A percentile compares a stretch with the other conserved stretches of the same genome.
These are phyloP conservation scores for Aegilops speltoides DNA, from an alignment of 176 grass and related monocot species.

Conservation along the genomic window DNA sequence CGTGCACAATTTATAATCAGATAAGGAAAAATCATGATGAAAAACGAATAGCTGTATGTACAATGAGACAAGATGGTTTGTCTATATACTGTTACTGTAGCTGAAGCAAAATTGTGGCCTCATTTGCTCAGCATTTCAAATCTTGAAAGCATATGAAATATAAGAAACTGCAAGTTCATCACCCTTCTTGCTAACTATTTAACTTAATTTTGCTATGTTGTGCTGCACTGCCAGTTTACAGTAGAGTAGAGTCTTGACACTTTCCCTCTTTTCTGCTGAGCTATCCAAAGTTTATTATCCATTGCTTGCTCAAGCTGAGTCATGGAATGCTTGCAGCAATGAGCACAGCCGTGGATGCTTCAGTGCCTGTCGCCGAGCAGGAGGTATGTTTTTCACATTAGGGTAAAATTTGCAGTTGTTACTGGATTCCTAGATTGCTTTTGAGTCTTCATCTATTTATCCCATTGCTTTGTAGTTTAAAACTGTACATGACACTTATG, in stretches of 20 bases:
- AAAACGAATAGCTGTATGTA: background rate
- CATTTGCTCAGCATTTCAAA: background rate
- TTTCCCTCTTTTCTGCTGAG: background rate
- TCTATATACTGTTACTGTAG: background rate
- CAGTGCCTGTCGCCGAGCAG: background rate
- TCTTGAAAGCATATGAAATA: background rate
- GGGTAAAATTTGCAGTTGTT: background rate
- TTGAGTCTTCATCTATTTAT: background rate
- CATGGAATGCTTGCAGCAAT: slow-evolving; percentile 17
- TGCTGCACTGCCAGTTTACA: background rate
- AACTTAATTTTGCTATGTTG: background rate
- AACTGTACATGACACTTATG: background rate
- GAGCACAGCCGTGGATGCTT: slow-evolving; percentile 19
- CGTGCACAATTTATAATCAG: background rate
- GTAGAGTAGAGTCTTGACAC: background rate
- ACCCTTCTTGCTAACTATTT: background rate
- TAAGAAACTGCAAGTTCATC: background rate
- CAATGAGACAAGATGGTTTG: background rate
- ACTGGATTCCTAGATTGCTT: background rate
- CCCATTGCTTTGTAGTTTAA: background rate
- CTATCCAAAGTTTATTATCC: background rate
- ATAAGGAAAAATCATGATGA: background rate
- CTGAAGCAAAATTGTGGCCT: background rate
- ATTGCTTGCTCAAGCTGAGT: background rate
- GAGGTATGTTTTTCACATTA: slow-evolving; percentile 24